Base-by-base conservation (phyloP, 495 filamentous ascomycete species). In the Tuber microsphaerosporum region DNA sequence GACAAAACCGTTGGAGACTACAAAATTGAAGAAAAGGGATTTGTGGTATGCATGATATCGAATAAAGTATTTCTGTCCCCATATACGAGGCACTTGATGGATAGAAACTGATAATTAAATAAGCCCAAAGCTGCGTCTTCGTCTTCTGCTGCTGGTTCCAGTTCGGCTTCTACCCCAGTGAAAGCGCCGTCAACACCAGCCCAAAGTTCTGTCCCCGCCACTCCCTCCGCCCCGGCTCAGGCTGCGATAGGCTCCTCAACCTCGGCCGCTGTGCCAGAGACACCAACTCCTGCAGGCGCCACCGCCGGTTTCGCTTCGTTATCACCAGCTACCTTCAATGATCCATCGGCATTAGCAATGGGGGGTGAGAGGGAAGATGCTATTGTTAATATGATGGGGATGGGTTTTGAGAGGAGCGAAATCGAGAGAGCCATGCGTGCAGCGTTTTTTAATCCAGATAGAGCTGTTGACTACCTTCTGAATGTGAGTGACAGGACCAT, bases 1-100 rank as follows among this genome's bases (percentile, higher is more conserved):
- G 92, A 91, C 76, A 94, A 97, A 81, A 94, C 94, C 22, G 91
- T 98, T 79, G 93, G 94, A 83, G 92, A 91, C 8, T 97, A 97
- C 86, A 96, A 91, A 85, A 97, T 99, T 75, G 94, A 99, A 85
- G 95, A 98, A 88, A 99, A 98, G 88, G 95, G 95, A 39, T 98
- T 97, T 84, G 91, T 99, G 80, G 96, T 99, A 68, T 99, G 95
- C 85, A 95, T 99, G 89, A 89, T 95, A 69, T 91, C 90, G 75
- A 97, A 98, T 92, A 94, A 97, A 88, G 69, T 85, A 79, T 77
- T 46, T 16, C 41, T 20, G 34, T 70, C 22, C 16, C 42, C 61
- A 71, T 41, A 31, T 48, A 56, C 70, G n/a, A 46, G 71, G 75
- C 19, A 46, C 70, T 56, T 51, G 7, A 41, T 76, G 69, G 19